Percentiles rank a stretch among this genome's conserved stretches.
Conservation (phyloP, 352 stramenopile genomes). For the Elongisporangium undulatum region DNA sequence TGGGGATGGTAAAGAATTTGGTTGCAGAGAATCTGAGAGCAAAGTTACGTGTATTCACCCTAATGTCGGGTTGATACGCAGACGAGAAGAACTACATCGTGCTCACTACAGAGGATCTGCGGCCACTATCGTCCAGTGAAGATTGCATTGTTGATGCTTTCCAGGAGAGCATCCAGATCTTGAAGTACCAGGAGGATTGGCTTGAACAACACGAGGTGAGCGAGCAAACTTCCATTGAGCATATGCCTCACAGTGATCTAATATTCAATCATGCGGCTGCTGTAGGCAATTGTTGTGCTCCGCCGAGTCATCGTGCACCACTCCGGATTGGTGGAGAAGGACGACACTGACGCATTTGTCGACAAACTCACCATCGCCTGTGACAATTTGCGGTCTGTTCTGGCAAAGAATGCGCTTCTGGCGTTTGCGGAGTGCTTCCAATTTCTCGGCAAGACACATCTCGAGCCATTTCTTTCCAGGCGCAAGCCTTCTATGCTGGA, state of each 20-base stretch:
- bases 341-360: constrained; percentile 23
- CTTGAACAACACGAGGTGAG: constrained; percentile 51
- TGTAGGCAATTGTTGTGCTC: constrained; percentile 35
- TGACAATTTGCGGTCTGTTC: constrained; percentile 62
- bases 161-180: constrained; percentile 7
- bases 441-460: constrained; percentile 16
- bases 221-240: background rate
- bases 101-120: constrained; percentile 35
- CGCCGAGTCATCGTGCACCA: constrained; percentile 59
- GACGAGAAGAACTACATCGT: constrained; percentile 46
- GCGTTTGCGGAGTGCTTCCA: constrained; percentile 59
- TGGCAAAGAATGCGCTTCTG: constrained; percentile 69
- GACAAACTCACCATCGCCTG: constrained; percentile 29
- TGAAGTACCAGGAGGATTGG: constrained; percentile 36
- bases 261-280: background rate
- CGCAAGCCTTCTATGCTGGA: constrained; percentile 32
- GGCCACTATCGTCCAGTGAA: constrained; percentile 12
- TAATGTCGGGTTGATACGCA: constrained; percentile 8
- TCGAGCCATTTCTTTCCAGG: constrained; percentile 15
- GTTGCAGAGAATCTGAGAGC: background rate
- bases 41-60: background rate
- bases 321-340: constrained; percentile 13
- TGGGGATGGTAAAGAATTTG: background rate
- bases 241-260: background rate
- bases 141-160: constrained; percentile 16